Base-by-base conservation (phyloP, 2,329 filamentous ascomycete species). In the Fusarium redolens region DNA sequence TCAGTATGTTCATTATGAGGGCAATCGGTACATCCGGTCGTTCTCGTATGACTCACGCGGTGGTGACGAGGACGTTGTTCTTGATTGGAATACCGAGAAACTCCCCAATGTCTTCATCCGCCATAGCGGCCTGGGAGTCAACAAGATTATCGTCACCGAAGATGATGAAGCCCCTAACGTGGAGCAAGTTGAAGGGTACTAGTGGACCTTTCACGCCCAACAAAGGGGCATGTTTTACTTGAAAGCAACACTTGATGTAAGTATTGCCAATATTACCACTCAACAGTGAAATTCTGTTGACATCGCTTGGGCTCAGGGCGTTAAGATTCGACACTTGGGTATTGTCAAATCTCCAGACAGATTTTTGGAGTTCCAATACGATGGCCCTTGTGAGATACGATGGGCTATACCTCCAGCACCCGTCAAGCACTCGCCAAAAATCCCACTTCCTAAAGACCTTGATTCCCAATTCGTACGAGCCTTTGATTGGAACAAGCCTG, bases 101-200 rank as follows among this genome's bases (percentile, higher is more conserved):
- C 13, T 25, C 1, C 35, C n/a, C 0, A 56, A 61, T 1, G 4
- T 61, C 3, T 45, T 56, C 10, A 18, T 61, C 3, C 10, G 11
- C 5, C 50, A 61, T 17, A 14, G 5, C 4, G 10, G 22, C 15
- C 17, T 45, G 3, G 59, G 50, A 1, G 17, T n/a, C 17, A 17
- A 7, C 3, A 4, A 45, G 0, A 0, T 56, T n/a, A 15, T 61
- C 13, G 2, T 15, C 4, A 61, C 40, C 5, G 28, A n/a, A 2
- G 30, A 2, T 0, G 2, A 17, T 1, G 6, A n/a, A 2, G 0
- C 7, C 4, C 58, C 31, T 4, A 1, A 13, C 0, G 4, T 3
- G 1, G 15, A 25, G 8, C 18, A 22, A 1, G 20, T 31, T n/a
- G 15, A n/a, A 9, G 38, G 33, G 20, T 5, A n/a, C 3, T 61